phyloP scores from a whole-genome alignment of 1,284 basidiomycete genomes.

The Tylopilus orsonianus region DNA sequence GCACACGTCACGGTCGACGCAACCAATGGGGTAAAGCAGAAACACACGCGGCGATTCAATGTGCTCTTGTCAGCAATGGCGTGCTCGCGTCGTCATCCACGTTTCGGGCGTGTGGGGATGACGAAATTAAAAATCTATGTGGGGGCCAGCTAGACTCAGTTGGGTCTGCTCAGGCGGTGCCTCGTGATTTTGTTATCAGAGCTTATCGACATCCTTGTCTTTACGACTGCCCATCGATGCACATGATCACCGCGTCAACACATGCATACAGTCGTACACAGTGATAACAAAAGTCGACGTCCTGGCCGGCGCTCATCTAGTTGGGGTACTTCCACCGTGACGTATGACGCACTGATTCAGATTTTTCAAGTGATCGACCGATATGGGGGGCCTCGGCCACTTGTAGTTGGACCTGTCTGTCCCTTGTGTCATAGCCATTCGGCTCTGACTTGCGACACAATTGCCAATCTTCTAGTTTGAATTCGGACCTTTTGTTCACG shows the following conservation, averaged over 20 bases:
- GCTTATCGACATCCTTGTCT: conserved; percentile 10
- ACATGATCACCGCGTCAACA: conserved; percentile 1
- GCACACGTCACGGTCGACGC: background rate
- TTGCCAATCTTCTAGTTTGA: conserved; percentile 12
- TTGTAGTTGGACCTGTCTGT: background rate
- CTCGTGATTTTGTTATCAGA: conserved; percentile 20
- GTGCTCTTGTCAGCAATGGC: conserved; percentile 10
- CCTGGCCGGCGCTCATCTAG: background rate
- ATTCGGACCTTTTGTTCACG: conserved; percentile 1
- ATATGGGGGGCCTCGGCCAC: conserved; percentile 13
- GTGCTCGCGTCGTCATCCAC: conserved; percentile 12
- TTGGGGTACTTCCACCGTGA: no score
- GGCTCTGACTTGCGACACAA: background rate
- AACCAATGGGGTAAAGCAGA: background rate
- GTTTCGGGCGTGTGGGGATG: background rate
- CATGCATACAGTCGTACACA: conserved; percentile 8
- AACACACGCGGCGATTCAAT: background rate
- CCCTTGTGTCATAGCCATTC: no score
- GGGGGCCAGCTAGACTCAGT: background rate
- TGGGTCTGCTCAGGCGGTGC: background rate
- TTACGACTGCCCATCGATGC: background rate
- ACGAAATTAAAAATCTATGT: background rate
- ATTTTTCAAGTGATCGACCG: conserved; percentile 14
- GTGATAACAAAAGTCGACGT: background rate
- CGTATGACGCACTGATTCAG: background rate